Percentiles rank a stretch among this genome's conserved stretches.
phyloP scores from a whole-genome alignment of 106 monocot genomes.

The Phalaenopsis equestris region DNA sequence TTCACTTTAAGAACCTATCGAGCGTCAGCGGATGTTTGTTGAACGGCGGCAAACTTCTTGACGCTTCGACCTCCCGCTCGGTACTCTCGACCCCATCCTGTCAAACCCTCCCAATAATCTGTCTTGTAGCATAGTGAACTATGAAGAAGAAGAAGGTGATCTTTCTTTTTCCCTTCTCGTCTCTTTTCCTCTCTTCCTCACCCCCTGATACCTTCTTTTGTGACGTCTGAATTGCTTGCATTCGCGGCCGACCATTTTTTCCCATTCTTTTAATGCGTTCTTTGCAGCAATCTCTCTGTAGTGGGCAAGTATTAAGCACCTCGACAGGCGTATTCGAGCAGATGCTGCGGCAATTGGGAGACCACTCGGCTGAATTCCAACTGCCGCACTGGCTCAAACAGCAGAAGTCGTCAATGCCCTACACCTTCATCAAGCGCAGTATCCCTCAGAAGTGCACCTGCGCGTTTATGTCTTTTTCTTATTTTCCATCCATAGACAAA shows the following conservation, averaged over 20 bases:
- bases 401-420: slow-evolving; percentile 21
- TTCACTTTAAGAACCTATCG: not conserved
- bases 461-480: not conserved
- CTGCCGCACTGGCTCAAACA: slow-evolving; percentile 34
- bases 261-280: not conserved
- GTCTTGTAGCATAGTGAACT: not conserved
- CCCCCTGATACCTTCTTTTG: not conserved
- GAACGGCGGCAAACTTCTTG: not conserved
- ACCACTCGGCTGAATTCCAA: slow-evolving; percentile 27
- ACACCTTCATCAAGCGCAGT: slow-evolving; percentile 37
- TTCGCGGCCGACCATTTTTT: not conserved
- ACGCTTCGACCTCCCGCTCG: not conserved
- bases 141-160: slow-evolving; percentile 2
- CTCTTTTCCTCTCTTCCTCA: not conserved
- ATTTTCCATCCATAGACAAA: not conserved
- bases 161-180: not conserved
- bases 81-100: not conserved
- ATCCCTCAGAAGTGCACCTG: slow-evolving; percentile 8
- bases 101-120: not conserved
- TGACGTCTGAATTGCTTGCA: not conserved
- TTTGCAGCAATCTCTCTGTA: not conserved
- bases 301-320: not conserved
- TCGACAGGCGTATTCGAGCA: slow-evolving; percentile 13
- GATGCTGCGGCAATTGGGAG: slow-evolving; percentile 17
- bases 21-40: not conserved